A percentile compares a stretch with the other conserved stretches of the same genome.
Conservation (phyloP, 345 rosid species). For the Reutealis trisperma region DNA sequence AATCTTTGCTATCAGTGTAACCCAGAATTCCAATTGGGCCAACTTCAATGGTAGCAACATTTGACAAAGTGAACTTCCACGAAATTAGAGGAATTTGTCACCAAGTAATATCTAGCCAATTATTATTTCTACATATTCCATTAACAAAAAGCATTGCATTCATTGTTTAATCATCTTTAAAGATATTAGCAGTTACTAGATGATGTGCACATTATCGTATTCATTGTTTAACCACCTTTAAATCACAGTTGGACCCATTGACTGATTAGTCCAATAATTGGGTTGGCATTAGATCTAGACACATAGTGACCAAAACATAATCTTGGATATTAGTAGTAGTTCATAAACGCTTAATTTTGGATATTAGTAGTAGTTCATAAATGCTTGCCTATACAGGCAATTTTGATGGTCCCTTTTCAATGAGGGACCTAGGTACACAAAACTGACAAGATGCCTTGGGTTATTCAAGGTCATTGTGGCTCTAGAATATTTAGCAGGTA, state of each 20-base stretch:
- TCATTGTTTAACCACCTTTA: constrained; percentile 8
- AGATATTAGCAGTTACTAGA: not conserved
- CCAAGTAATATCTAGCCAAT: not conserved
- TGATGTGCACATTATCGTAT: not conserved
- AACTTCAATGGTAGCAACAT: not conserved
- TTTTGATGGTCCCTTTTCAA: too few species aligned
- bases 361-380: not conserved
- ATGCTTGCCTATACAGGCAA: not conserved
- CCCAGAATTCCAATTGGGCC: not conserved
- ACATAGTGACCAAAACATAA: not conserved
- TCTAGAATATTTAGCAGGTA: not conserved
- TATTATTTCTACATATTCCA: not conserved
- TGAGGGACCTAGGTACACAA: not conserved
- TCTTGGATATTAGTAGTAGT: not conserved
- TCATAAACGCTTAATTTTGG: too few species aligned
- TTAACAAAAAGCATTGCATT: not conserved
- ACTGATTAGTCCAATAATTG: not conserved
- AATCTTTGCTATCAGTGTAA: not conserved
- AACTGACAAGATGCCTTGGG: not conserved
- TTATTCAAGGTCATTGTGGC: not conserved
- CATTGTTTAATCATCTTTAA: too few species aligned
- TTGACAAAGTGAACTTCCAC: not conserved
- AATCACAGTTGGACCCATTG: not conserved
- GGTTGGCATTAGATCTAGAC: not conserved
- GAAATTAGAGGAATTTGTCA: not conserved